Conservation (phyloP, 129 eudicot genomes). For the Helianthus tuberosus region DNA sequence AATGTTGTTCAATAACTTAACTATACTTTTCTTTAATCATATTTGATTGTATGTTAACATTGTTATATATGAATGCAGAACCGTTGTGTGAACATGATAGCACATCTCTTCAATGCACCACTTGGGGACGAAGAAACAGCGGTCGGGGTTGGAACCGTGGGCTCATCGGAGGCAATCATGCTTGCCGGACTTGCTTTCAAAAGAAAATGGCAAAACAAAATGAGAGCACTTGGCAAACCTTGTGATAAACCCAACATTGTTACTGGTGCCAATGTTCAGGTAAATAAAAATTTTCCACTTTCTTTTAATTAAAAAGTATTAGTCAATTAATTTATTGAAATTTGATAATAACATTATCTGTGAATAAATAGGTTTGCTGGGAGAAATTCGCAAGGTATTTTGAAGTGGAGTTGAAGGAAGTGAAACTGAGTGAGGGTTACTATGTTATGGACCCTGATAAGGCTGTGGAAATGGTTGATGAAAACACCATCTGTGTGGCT, state of each 20-base stretch:
- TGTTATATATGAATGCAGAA: constrained; percentile 47
- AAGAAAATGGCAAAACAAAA: constrained; percentile 88
- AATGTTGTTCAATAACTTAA: background rate
- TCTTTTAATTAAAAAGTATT: background rate
- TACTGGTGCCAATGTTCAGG: constrained; percentile 95
- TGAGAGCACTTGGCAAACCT: constrained; percentile 71
- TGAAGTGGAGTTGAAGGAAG: constrained; percentile 87
- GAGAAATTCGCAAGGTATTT: constrained; percentile 91
- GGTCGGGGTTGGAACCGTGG: constrained; percentile 86
- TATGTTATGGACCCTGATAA: constrained; percentile 83
- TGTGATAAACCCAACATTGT: constrained; percentile 85
- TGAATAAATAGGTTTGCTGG: constrained; percentile 62
- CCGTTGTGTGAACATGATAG: constrained; percentile 90
- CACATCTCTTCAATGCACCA: constrained; percentile 83
- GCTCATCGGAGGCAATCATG: constrained; percentile 95
- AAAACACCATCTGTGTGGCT: constrained; percentile 89
- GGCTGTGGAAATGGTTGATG: constrained; percentile 86
- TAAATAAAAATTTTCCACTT: constrained; percentile 6
- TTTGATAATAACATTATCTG: background rate
- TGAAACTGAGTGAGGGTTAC: constrained; percentile 68
- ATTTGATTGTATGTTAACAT: background rate
- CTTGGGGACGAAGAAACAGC: constrained; percentile 69
- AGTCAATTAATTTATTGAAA: background rate
- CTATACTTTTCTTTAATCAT: background rate
- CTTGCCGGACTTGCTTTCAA: constrained; percentile 90